Evolutionary conservation across 768 basidiomycete genomes (phyloP), one percentile per base, ranked within the genome.

Genomic region (Grammothele lineata): DNA sequence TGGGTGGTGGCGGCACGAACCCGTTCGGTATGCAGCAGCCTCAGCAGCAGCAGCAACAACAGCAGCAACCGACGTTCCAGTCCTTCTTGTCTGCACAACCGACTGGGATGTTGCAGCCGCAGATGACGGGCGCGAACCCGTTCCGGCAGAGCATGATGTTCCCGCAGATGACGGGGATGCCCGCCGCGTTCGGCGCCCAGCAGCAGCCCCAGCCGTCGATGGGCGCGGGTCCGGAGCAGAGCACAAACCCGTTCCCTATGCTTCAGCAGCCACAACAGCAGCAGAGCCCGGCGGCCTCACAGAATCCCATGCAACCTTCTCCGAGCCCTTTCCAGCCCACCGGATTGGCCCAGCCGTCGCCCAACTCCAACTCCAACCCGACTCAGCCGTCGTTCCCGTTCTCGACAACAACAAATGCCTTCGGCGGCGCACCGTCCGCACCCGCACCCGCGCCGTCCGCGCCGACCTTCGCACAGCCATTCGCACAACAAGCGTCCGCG

Each of bases 201-300:
- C 45, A 47, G 33, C 67, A 45, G 52, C 32, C 87, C 83, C 8
- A 85, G 82, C 17, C 45, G 19, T 7, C 44, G 67, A 72, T 35
- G 93, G 92, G 65, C 91, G 90, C 8, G 3, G 10, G 24, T 27
- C 25, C 18, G 32, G 93, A 92, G 73, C 89, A 90, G 64, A 87
- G 78, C 55, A 77, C 83, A 74, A 56, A 53, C 39, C 47, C 56
- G 8, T 52, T 57, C 15, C 53, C 40, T 50, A 18, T 52, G 47
- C 27, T 7, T 17, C 53, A 45, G 2, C 53, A 57, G 17, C 34
- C 40, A 21, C 50, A 47, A 46, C 35, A 7, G 12, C 8, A 7
- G 8, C 48, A 43, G 41, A 21, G 3, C 5, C 27, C 21, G 86
- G 84, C 5, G 85, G 83, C 15, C 67, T 72, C 34, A 5, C 45